Evolutionary conservation across 192 early-diverging fungal genomes (phyloP), one percentile per base, ranked within the genome.

Genomic region (Coemansia sp.): DNA sequence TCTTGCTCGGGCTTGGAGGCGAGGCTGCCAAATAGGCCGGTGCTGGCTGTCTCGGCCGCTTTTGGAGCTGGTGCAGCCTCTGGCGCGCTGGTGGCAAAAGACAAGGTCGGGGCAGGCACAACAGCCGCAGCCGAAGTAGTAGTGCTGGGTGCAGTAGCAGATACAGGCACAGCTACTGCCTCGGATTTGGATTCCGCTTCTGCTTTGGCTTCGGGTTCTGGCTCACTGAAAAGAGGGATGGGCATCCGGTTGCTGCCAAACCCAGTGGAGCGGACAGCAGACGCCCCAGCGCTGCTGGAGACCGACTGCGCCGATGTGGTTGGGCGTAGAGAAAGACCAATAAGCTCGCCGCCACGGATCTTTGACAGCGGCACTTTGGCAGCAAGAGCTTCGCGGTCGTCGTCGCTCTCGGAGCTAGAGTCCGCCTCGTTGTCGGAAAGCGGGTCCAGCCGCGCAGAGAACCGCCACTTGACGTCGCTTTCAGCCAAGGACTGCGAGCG

Each of bases 281-380:
- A 23, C 3, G 56, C 36, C 4, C 25, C 36, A 9, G 34, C 41
- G 32, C 56, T 23, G 31, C 31, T 38, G 0, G 55, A 27, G 8
- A 51, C 27, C 1, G 65, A 59, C 14, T 43, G 31, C 8, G 56
- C 18, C 11, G 57, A 64, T 0, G 50, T 31, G 19, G 60, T 64
- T 8, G 58, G 55, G 10, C 54, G 72, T 39, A 68, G 45, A 1
- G 72, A 76, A 19, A 76, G 56, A 1, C 72, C 72, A 19, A 76
- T 68, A 9, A 76, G 61, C 54, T 76, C 72, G 18, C 72, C 72
- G 23, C 72, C 72, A 10, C 72, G 65, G 33, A 76, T 76, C 51
- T 61, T 68, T 17, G 53, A 38, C 21, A 50, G 37, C 6, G 72
- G 72, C 25, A 76, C 72, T 46, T 76, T 76, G 15, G 72, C 53